Base-by-base conservation (phyloP, 306 rosid genomes). In the Chamaecrista fasciculata region DNA sequence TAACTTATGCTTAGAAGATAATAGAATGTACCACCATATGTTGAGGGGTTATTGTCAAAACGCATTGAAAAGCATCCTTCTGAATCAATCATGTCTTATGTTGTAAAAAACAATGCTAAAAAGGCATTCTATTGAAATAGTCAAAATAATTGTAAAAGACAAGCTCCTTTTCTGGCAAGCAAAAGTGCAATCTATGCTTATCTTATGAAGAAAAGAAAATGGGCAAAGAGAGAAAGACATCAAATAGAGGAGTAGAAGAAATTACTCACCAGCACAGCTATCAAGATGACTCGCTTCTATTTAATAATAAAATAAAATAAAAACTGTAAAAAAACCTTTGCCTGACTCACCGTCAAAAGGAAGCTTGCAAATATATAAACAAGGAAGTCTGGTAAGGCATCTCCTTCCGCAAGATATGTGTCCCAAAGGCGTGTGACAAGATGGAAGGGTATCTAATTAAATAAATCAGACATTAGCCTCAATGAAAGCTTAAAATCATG, bases 371-470 rank as follows among this genome's bases (percentile, higher is more conserved):
- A 95, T 76, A 95, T 95, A 68, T 95, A 95, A 65, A 95, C 97
- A 69, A 95, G 99, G 82, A 95, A 95, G 75, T 95, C 96, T 34
- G 99, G 96, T 74, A 95, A 83, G 36, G 92, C 96, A 77, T 95
- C 96, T 75, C 99, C 99, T 83, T 95, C 97, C 2, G 99, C 97
- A 62, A 95, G 99, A 76, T 91, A 95, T 2, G 99, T 95, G 81
- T 95, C 99, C 99, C 99, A 95, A 55, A 95, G 83, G 78, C 99
- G 99, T 11, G 92, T 82, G 62, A 95, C 85, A n/a, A 95, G 91
- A 76, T 85, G 77, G 79, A 89, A 95, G 55, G 99, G 99, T 72
- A 95, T 84, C 99, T 95, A 79, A 58, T 68, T 23, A 34, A 70
- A 81, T 44, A 79, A 72, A 53, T n/a, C 42, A 64, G 34, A 29